Evolutionary conservation across 1,284 basidiomycete genomes (phyloP).

Genomic region (Cutaneotrichosporon dermatis): DNA sequence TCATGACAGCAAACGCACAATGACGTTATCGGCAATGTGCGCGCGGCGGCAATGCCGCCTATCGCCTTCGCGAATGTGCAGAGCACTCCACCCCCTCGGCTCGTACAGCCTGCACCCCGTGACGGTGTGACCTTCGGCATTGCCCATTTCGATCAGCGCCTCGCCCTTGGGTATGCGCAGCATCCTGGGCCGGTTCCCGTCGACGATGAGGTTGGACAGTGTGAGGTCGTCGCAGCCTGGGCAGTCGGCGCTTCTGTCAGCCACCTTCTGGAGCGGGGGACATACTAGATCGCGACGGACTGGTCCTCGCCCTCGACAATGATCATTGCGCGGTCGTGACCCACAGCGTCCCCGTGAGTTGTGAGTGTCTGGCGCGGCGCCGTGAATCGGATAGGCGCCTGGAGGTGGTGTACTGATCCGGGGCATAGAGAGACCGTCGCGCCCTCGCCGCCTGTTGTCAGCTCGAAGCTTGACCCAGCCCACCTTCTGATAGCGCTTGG

Average conservation of each 20-base stretch:
- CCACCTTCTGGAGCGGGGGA: background rate
- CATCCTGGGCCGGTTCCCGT: slow-evolving; percentile 47
- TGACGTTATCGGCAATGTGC: slow-evolving; percentile 42
- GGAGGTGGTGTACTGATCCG: slow-evolving; percentile 42
- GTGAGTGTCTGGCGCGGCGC: slow-evolving; percentile 40
- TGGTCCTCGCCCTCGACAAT: slow-evolving; percentile 40
- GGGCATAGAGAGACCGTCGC: slow-evolving; percentile 42
- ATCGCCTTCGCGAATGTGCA: slow-evolving; percentile 50
- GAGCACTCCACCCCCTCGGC: slow-evolving; percentile 49
- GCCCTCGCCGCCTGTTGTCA: slow-evolving; percentile 34
- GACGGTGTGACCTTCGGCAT: slow-evolving; percentile 44
- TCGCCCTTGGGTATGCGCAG: slow-evolving; percentile 43
- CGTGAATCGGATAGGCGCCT: slow-evolving; percentile 40
- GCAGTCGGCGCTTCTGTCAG: slow-evolving; percentile 45
- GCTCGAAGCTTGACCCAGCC: too few relatives aligned
- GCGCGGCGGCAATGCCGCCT: slow-evolving; percentile 41
- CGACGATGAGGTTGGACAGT: slow-evolving; percentile 42
- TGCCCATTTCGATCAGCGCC: slow-evolving; percentile 47
- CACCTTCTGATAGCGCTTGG: slow-evolving; percentile 34
- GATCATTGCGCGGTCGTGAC: slow-evolving; percentile 39
- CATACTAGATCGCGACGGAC: slow-evolving; percentile 32
- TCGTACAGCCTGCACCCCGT: slow-evolving; percentile 46
- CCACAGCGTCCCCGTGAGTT: slow-evolving; percentile 23
- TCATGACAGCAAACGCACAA: slow-evolving; percentile 28
- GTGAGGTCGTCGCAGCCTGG: slow-evolving; percentile 33